Base-by-base conservation (phyloP, 2,329 filamentous ascomycete genomes). In the Penicillium sp. region DNA sequence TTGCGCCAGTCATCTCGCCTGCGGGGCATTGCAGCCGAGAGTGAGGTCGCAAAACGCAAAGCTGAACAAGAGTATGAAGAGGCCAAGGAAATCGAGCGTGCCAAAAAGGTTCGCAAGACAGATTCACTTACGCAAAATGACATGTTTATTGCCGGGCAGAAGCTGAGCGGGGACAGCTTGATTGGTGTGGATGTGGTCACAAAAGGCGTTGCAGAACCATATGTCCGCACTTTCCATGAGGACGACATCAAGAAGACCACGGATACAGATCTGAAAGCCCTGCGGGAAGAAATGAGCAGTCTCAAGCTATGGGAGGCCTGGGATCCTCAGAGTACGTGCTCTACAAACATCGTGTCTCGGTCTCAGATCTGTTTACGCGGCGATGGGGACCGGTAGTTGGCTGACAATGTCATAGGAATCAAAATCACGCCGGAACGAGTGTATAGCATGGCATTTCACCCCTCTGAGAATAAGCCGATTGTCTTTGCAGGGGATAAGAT, bases 401-500 rank as follows among this genome's bases (percentile, higher is more conserved):
- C 21, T 23, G 21, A 23, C 11, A 23, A 27, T 4, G 14, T n/a
- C 11, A 29, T 26, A 88, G 87, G 87, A 37, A 93, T 96, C 56
- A 97, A 96, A 61, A 83, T 96, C 33, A 91, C 86, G 0, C 90
- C 89, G 0, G 88, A 95, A 53, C 74, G 91, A 37, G 78, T 94
- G 10, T 98, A 97, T 59, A 78, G 86, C 0, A 80, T 97, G 55
- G 82, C 84, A 0, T 91, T 98, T 53, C 93, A 98, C 56, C 93
- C 93, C 0, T 90, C 83, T 0, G 75, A 82, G 42, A 81, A 90
- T 2, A 97, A 97, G 57, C 82, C 90, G 0, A 73, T 98, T 2
- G 77, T 97, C 1, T 94, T 98, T 60, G 91, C 91, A 0, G 91
- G 91, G 8, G 93, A 98, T 58, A 98, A 98, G 62, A 78, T 94